Base-by-base conservation (phyloP, 2,329 filamentous ascomycete genomes). In the Diplodia intermedia region DNA sequence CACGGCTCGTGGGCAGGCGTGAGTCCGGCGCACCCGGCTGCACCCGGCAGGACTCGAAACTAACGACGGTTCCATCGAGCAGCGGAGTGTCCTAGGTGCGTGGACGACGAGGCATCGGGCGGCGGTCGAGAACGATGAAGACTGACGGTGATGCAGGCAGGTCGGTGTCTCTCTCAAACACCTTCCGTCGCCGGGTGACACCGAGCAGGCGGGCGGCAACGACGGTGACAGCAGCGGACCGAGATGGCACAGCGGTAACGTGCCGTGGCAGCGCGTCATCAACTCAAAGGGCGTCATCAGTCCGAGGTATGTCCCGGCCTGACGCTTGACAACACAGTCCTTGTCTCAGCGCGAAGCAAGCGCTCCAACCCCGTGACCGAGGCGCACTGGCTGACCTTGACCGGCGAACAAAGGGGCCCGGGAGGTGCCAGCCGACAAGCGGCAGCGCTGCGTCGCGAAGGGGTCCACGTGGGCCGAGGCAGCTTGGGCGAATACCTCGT, bases 261-360 rank as follows among this genome's bases (percentile, higher is more conserved):
- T 98, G 3, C 94, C 94, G 0, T 98, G 94, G 94, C 94, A 98
- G 82, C 85, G 95, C 68, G 92, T 98, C 69, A 91, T 98, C 76
- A 97, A 94, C 78, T 83, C 92, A 15, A 94, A 91, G 79, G 94
- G 94, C 26, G 83, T 88, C 69, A 96, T 98, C 72, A 97, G 93
- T 54, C 91, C 91, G 8, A 88, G 94, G 92, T 94, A 75, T 72
- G 82, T 77, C 61, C 47, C n/a, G 36, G 4, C 3, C 26, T 26
- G 26, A 26, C 36, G 33, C 43, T 47, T n/a, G 23, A 47, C 62
- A 65, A 55, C 62, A 63, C 60, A 29, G 47, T 53, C 43, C 31
- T 52, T 60, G 63, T 66, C 63, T 66, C 63, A 66, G 56, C 56
- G 38, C 36, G 26, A 29, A 60, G 56, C 38, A 47, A 63, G 57